Evolutionary conservation across 345 rosid genomes (phyloP).

Genomic region (Camelina neglecta): DNA sequence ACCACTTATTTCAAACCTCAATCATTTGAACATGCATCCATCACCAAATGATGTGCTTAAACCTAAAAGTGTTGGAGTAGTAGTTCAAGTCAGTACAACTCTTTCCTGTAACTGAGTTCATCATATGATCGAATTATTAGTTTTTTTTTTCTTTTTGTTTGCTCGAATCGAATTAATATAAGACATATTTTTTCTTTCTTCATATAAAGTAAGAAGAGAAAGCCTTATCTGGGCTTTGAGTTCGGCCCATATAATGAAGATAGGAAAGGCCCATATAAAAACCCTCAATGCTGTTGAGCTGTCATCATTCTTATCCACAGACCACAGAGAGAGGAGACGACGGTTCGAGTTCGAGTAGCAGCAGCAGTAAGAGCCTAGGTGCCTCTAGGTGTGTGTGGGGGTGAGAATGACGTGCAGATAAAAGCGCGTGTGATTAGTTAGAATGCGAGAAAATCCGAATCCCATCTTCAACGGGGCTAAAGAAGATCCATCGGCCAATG

Average conservation of each 20-base stretch:
- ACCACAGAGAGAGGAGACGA: not conserved
- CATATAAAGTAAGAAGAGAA: not conserved
- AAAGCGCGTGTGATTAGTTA: slow-evolving; percentile 23
- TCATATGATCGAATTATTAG: no score
- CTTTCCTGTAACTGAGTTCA: no score
- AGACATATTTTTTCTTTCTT: no score
- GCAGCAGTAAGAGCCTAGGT: not conserved
- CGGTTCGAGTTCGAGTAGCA: not conserved
- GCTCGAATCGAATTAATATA: no score
- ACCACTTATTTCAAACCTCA: not conserved
- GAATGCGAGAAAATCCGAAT: slow-evolving; percentile 25
- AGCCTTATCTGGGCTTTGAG: not conserved
- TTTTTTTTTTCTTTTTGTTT: no score
- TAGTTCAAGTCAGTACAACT: no score
- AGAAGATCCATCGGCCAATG: slow-evolving; percentile 38
- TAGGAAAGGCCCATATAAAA: not conserved
- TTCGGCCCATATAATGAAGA: not conserved
- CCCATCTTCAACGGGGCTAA: slow-evolving; percentile 33
- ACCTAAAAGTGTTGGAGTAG: no score
- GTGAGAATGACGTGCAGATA: slow-evolving; percentile 11
- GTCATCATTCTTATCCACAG: slow-evolving; percentile 11
- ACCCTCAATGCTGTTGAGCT: not conserved
- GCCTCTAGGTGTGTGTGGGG: not conserved
- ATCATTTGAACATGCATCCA: not conserved
- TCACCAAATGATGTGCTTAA: not conserved